Percentiles rank a stretch among this genome's conserved stretches.
Conservation (phyloP, 805 yeast species). For the Metahyphopichia silvanorum region DNA sequence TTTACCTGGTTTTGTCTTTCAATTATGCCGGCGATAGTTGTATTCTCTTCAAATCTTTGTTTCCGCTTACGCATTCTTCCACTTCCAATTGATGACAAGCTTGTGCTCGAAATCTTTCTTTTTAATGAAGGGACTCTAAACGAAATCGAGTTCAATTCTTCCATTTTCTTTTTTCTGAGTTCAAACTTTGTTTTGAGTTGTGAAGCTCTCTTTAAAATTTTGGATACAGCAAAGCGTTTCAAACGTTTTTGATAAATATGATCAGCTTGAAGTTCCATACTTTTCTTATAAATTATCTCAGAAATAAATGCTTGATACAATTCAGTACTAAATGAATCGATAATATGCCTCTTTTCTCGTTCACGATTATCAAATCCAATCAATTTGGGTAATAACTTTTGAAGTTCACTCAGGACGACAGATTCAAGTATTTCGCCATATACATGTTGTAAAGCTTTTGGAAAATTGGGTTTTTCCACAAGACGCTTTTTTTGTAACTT, state of each 20-base stretch:
- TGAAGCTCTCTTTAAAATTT: conserved; percentile 25
- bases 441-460: conserved; percentile 22
- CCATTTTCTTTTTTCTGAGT: conserved; percentile 27
- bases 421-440: conserved; percentile 17
- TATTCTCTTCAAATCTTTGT: conserved; percentile 6
- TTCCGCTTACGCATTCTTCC: conserved; percentile 10
- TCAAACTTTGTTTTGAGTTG: conserved; percentile 19
- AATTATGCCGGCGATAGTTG: conserved; percentile 8
- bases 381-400: conserved; percentile 19
- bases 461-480: conserved; percentile 21
- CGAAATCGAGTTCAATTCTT: conserved; percentile 20
- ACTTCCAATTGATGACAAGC: neutral
- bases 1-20: conserved; percentile 32
- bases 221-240: conserved; percentile 25
- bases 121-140: conserved; percentile 3
- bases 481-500: conserved; percentile 12
- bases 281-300: conserved; percentile 48
- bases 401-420: conserved; percentile 22
- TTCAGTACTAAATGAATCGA: conserved; percentile 45
- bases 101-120: conserved; percentile 1
- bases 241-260: conserved; percentile 25
- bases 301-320: conserved; percentile 58
- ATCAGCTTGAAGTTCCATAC: conserved; percentile 47
- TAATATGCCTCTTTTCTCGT: conserved; percentile 17
- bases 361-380: conserved; percentile 16